Base-by-base conservation (phyloP, 345 rosid genomes). In the Eucalyptus dawsonii region DNA sequence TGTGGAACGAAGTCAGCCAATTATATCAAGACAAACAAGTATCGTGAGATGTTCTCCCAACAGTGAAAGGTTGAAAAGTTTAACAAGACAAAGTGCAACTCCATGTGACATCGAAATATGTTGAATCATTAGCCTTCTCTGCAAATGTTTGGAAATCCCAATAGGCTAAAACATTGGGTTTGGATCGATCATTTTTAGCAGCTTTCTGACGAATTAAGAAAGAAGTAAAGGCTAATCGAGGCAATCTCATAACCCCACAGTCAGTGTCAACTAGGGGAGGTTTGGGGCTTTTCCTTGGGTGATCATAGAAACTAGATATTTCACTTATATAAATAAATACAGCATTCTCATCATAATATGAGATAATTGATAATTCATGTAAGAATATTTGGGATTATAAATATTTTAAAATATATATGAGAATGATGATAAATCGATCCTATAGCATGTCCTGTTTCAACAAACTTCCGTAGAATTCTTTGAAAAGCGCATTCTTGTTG, bases 301-400 rank as follows among this genome's bases (percentile, higher is more conserved):
- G 47, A 44, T 44, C 47, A 44, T 44, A 44, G 47, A 44, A 44
- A 44, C 47, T 1, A 44, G 47, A 44, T 44, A 44, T 44, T 44
- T 44, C 47, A 44, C 29, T 56, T 56, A 56, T 56, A 56, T 56
- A 24, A 2, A 24, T 56, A 24, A 56, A 4, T 56, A 56, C 62
- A 56, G 62, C 62, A 4, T 1, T 56, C 62, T 56, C 29, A 56
- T 56, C 29, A 56, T 21, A 56, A 22, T 22, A 22, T 56, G 0
- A 56, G 62, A 56, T 0, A 9, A 56, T 56, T 2, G 62, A 56
- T 56, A 0, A 56, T 56, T 56, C 62, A 24, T 4, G 29, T 24
- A 0, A 56, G 29, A 56, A 56, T 56, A 24, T 56, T 0, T 56
- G 1, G 14, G 62, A 24, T 56, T 56, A 24, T 56, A 56, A 56